Conservation (phyloP, 176 grass and related monocot genomes). For the Aegilops bicornis region DNA sequence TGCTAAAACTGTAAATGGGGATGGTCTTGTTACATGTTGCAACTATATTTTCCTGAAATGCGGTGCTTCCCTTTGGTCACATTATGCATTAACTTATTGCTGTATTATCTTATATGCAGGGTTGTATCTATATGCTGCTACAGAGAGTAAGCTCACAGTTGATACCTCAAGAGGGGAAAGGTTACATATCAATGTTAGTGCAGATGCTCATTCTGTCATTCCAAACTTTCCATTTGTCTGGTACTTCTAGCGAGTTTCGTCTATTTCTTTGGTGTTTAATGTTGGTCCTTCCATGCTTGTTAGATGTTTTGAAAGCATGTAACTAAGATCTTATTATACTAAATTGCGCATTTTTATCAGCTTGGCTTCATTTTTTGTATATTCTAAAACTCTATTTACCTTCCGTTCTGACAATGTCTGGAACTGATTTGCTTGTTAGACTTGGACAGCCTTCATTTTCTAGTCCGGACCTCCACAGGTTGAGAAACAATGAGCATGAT, state of each 20-base stretch:
- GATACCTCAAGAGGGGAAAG: conserved; percentile 98
- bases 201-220: conserved; percentile 6
- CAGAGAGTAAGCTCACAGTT: conserved; percentile 91
- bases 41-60: neutral
- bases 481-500: conserved; percentile 10
- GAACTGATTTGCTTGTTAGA: conserved; percentile 1
- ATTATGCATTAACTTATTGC: conserved; percentile 14
- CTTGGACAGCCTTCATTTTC: neutral
- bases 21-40: conserved; percentile 13
- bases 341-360: conserved; percentile 21
- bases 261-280: neutral
- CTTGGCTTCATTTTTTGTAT: conserved; percentile 8
- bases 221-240: conserved; percentile 16
- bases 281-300: conserved; percentile 3
- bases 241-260: neutral
- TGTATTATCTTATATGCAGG: conserved; percentile 54
- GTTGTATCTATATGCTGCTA: conserved; percentile 86
- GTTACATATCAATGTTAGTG: conserved; percentile 89
- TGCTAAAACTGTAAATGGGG: neutral
- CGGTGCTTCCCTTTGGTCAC: neutral
- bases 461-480: neutral
- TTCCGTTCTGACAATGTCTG: conserved; percentile 10
- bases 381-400: neutral
- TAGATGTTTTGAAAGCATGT: neutral
- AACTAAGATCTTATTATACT: conserved; percentile 2